Conservation (phyloP, 106 monocot species). For the Agapanthus africanus region DNA sequence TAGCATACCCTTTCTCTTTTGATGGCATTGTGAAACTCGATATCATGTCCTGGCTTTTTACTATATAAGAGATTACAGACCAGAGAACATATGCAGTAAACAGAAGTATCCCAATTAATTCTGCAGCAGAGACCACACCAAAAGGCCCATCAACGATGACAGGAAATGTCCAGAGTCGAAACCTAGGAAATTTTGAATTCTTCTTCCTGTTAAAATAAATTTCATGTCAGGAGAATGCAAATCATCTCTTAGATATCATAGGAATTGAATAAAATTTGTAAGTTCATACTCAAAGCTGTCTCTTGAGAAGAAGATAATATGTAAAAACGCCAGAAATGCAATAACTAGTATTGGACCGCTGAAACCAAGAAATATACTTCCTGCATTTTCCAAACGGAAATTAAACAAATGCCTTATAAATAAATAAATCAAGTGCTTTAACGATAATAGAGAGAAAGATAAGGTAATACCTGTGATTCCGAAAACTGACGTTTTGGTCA, state of each 20-base stretch:
- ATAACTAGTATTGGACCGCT: constrained; percentile 59
- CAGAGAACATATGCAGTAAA: constrained; percentile 61
- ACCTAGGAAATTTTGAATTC: constrained; percentile 33
- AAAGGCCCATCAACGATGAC: constrained; percentile 74
- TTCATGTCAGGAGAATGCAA: background rate
- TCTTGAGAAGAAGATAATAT: constrained; percentile 38
- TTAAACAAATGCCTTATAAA: background rate
- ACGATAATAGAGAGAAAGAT: background rate
- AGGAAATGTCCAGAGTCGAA: constrained; percentile 79
- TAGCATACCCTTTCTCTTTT: constrained; percentile 36
- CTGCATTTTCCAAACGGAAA: constrained; percentile 25
- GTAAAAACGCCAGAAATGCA: constrained; percentile 57
- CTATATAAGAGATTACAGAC: constrained; percentile 23
- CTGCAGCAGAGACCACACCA: constrained; percentile 81
- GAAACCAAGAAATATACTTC: constrained; percentile 54
- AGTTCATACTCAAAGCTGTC: constrained; percentile 32
- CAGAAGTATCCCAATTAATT: constrained; percentile 65
- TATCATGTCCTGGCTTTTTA: constrained; percentile 5
- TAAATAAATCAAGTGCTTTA: background rate
- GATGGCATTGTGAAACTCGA: constrained; percentile 11
- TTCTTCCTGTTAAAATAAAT: constrained; percentile 37
- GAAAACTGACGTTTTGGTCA: constrained; percentile 26
- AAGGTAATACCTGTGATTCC: constrained; percentile 42
- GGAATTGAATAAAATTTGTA: background rate
- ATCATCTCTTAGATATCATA: too few relatives aligned